Percentiles rank a stretch among this genome's conserved stretches.
Evolutionary conservation across 192 early-diverging fungal genomes (phyloP).

Genomic region (Pecoramyces ruminantium): DNA sequence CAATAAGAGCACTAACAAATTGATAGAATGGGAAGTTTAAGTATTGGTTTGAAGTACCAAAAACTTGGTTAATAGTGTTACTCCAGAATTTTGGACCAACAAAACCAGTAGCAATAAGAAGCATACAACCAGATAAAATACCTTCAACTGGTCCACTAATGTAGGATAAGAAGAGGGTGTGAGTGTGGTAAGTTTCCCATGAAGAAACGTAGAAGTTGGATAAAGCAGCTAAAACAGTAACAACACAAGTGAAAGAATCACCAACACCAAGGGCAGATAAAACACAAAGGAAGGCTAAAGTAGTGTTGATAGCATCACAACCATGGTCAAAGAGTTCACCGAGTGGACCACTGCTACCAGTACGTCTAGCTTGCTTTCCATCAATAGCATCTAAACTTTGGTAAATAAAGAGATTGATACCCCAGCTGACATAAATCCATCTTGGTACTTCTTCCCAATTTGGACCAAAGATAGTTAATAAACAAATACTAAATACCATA

Average conservation of each 20-base stretch:
- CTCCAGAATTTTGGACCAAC: not conserved
- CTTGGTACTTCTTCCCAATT: constrained; percentile 47
- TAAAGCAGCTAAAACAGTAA: constrained; percentile 45
- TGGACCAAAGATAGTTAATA: constrained; percentile 49
- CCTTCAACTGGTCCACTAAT: constrained; percentile 78
- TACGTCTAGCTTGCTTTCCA: constrained; percentile 86
- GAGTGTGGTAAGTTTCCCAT: constrained; percentile 82
- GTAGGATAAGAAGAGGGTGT: constrained; percentile 63
- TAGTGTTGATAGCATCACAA: constrained; percentile 73
- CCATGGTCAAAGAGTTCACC: constrained; percentile 94
- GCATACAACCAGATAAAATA: constrained; percentile 49
- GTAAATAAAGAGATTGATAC: constrained; percentile 69
- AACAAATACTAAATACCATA: constrained; percentile 52
- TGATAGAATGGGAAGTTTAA: not conserved
- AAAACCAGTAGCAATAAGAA: constrained; percentile 49
- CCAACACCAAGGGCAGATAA: constrained; percentile 58
- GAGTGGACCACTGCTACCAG: constrained; percentile 67
- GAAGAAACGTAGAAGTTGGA: constrained; percentile 70
- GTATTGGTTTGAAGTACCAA: not conserved
- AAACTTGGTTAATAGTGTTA: not conserved
- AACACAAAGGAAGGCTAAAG: constrained; percentile 54
- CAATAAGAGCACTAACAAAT: not conserved
- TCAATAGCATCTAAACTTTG: constrained; percentile 86
- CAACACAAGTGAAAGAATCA: constrained; percentile 39
- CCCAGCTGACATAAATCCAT: constrained; percentile 72